These are phyloP conservation scores for Phytophthora capsici DNA, from an alignment of 352 stramenopile genomes.

Conservation along the genomic window DNA sequence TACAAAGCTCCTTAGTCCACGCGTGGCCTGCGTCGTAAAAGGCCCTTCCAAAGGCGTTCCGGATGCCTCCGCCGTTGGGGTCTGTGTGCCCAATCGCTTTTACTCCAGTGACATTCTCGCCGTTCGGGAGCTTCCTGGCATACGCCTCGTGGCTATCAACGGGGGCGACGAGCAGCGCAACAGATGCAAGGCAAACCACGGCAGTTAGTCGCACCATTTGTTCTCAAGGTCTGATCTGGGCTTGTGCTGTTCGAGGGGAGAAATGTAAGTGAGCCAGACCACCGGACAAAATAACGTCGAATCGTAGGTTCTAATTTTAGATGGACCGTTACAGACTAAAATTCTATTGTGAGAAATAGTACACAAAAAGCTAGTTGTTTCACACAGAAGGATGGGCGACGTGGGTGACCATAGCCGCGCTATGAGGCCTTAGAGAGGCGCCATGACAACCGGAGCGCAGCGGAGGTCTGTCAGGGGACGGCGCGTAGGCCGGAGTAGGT, in stretches of 20 bases:
- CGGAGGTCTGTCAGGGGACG: too few species aligned
- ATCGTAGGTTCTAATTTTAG: neutral
- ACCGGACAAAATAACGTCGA: neutral
- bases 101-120: conserved; percentile 31
- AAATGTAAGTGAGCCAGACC: conserved; percentile 6
- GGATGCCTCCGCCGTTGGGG: conserved; percentile 7
- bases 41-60: conserved; percentile 33
- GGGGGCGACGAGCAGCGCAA: conserved; percentile 1
- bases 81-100: conserved; percentile 36
- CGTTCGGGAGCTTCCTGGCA: conserved; percentile 32
- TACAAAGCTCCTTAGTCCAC: conserved; percentile 3
- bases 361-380: too few species aligned
- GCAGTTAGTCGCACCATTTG: conserved; percentile 17
- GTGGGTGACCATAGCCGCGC: too few species aligned
- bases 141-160: conserved; percentile 13
- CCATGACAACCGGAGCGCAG: too few species aligned
- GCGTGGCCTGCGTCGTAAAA: conserved; percentile 23
- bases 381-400: too few species aligned
- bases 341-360: too few species aligned
- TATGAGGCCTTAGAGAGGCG: too few species aligned
- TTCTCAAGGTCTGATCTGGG: neutral
- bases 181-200: conserved; percentile 1
- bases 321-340: neutral
- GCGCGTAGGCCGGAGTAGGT: too few species aligned
- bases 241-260: conserved; percentile 1